Evolutionary conservation across 371 early-diverging fungal species (phyloP), one percentile per base, ranked within the genome.

Genomic region (Mucor saturninus): DNA sequence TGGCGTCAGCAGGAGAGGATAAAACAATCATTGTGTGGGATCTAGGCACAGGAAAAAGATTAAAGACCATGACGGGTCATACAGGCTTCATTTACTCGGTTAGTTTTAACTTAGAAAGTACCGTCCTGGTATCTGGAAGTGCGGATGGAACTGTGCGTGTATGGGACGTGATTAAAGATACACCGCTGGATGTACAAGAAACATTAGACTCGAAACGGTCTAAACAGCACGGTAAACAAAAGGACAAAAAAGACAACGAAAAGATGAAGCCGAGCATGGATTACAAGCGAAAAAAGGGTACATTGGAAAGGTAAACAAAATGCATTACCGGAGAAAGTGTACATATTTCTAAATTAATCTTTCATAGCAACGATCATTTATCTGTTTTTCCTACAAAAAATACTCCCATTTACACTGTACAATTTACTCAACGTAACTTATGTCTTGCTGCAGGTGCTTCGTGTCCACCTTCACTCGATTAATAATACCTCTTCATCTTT

Each of bases 11-110:
- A 2, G 91, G 93, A 56, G 94, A 90, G 11, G 99, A 99, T 71
- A 89, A 88, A 55, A 80, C 81, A 0, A 88, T 99, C 60, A 86
- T 85, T 54, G 76, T 99, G n/a, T 99, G 99, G 99, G 99, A 99
- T 73, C 82, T 99, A n/a, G 93, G 91, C 7, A 89, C 90, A 3
- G 97, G 97, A 7, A 88, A 87, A 61, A 79, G 85, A 53, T 76
- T 97, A 69, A 92, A 95, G 59, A 77, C 74, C 35, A 85, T 95
- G 88, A 74, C 78, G 5, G 99, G 98, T 2, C 99, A 99, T 70
- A 87, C 88, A 21, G 90, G 86, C 6, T 80, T 88, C n/a, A 86
- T 99, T 4, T 91, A 95, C 65, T 91, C 97, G 29, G 87, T 98
- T 13, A 88, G 83, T 21, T 99, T 99, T 73, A 93, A 89, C 64